Evolutionary conservation across 1,284 basidiomycete species (phyloP).

Genomic region (Leccinum huronense): DNA sequence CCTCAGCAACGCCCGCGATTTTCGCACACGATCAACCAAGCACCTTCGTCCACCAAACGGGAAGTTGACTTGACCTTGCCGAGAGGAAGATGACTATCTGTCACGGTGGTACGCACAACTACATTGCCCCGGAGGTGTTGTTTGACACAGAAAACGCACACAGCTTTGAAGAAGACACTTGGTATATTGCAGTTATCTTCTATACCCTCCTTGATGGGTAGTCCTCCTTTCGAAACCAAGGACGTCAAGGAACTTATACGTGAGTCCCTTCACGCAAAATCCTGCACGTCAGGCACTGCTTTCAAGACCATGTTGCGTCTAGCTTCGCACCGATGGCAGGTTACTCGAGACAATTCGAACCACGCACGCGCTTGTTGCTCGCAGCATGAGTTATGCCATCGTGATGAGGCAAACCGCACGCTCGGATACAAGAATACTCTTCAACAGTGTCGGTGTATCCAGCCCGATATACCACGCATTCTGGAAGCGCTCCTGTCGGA

Average conservation of each 20-base stretch:
- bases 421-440: no score
- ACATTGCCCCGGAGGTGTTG: slow-evolving; percentile 96
- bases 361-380: no score
- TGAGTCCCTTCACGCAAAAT: slow-evolving; percentile 37
- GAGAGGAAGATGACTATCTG: slow-evolving; percentile 99
- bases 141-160: slow-evolving; percentile 96
- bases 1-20: slow-evolving; percentile 32
- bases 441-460: no score
- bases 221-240: slow-evolving; percentile 97
- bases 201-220: slow-evolving; percentile 91
- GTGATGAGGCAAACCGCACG: no score
- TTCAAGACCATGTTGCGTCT: no score
- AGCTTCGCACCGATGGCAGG: no score
- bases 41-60: slow-evolving; percentile 22
- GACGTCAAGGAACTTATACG: slow-evolving; percentile 96
- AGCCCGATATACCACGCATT: no score
- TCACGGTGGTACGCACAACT: slow-evolving; percentile 84
- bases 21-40: slow-evolving; percentile 30
- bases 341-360: no score
- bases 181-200: slow-evolving; percentile 96
- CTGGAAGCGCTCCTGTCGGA: no score
- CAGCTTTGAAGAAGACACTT: slow-evolving; percentile 97
- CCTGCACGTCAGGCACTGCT: no score
- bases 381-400: no score
- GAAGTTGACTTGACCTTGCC: slow-evolving; percentile 79